Conservation (phyloP, 495 filamentous ascomycete genomes). For the Trichoderma gamsii region DNA sequence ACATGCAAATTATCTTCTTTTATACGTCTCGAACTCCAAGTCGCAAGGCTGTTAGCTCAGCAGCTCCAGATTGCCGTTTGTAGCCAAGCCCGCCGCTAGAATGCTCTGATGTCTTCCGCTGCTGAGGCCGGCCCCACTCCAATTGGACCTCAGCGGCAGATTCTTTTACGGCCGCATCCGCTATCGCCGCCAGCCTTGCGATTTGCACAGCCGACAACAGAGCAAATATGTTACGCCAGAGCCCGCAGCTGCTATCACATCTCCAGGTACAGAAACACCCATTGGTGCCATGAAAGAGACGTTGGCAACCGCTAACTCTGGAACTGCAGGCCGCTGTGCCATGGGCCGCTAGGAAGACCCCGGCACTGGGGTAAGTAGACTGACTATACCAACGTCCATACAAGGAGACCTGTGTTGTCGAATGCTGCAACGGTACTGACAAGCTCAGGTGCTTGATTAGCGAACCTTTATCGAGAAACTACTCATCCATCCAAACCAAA, state of each 20-base stretch:
- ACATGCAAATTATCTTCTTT: too few relatives aligned
- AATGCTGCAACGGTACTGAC: neutral
- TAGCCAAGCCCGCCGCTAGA: neutral
- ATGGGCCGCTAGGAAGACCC: neutral
- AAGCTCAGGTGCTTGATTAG: neutral
- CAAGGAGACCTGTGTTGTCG: neutral
- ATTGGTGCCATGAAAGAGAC: neutral
- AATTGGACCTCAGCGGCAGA: neutral
- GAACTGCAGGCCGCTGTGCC: neutral
- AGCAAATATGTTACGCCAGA: neutral
- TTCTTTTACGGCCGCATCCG: neutral
- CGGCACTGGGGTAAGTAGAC: neutral
- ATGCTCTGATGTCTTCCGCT: neutral
- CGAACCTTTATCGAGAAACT: neutral
- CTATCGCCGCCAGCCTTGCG: neutral
- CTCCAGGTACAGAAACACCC: neutral
- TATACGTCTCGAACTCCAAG: too few relatives aligned
- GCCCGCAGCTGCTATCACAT: neutral
- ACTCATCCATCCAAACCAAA: neutral
- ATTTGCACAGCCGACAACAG: neutral
- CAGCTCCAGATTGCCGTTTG: neutral
- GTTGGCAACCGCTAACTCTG: neutral
- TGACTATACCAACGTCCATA: neutral
- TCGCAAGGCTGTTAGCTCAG: too few relatives aligned
- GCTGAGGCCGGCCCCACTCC: neutral